phyloP scores from a whole-genome alignment of 1,284 basidiomycete genomes.

The Taiwanofungus camphoratus region DNA sequence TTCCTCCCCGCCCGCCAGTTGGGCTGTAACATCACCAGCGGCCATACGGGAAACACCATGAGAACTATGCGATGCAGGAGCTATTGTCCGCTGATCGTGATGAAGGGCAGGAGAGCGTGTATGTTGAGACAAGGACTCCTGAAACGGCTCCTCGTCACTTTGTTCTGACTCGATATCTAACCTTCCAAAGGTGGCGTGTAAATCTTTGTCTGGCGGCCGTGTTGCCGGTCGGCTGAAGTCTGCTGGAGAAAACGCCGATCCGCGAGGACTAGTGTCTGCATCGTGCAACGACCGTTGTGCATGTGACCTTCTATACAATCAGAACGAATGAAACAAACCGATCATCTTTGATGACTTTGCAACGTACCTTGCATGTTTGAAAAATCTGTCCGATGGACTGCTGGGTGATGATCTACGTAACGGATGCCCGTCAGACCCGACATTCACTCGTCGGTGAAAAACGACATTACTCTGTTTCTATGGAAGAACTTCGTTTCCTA shows the following conservation, averaged over 20 bases:
- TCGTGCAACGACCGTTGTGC: too few species aligned
- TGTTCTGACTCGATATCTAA: constrained; percentile 12
- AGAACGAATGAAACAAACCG: too few species aligned
- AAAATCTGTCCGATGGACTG: constrained; percentile 18
- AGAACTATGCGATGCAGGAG: neutral
- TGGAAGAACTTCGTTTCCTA: constrained; percentile 18
- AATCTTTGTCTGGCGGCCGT: constrained; percentile 2
- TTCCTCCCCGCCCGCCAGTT: constrained; percentile 1
- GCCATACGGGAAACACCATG: neutral
- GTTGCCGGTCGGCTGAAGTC: neutral
- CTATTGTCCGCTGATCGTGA: too few species aligned
- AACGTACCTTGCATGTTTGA: constrained; percentile 16
- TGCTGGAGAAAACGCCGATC: constrained; percentile 1
- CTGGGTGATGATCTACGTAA: neutral
- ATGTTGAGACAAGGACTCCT: neutral
- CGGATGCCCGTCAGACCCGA: neutral
- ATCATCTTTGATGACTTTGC: too few species aligned
- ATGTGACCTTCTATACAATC: too few species aligned
- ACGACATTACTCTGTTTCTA: constrained; percentile 13
- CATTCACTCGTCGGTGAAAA: too few species aligned
- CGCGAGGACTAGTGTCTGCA: too few species aligned
- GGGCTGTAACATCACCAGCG: neutral
- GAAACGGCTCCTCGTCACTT: constrained; percentile 9
- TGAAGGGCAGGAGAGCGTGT: too few species aligned
- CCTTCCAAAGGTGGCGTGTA: constrained; percentile 3